phyloP scores from a whole-genome alignment of 1,284 basidiomycete species.

The Mycosarcoma maydis region DNA sequence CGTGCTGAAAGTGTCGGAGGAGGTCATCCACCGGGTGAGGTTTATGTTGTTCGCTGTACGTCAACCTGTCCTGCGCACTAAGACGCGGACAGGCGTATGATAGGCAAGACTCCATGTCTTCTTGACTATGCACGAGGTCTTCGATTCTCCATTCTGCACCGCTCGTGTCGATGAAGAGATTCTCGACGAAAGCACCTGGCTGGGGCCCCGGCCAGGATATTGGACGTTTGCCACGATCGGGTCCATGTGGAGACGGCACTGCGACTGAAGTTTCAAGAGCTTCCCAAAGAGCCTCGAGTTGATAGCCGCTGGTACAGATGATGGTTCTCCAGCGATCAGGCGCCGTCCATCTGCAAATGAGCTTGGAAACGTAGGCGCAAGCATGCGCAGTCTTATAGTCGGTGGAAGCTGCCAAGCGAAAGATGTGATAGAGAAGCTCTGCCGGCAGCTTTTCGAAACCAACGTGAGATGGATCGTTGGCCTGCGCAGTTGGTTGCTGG shows the following conservation, averaged over 20 bases:
- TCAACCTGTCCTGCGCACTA: not conserved
- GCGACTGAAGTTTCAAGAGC: not conserved
- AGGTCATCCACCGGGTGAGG: slow-evolving; percentile 6
- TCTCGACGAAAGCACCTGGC: slow-evolving; percentile 23
- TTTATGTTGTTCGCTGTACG: not conserved
- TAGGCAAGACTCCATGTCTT: not conserved
- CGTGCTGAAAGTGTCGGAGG: slow-evolving; percentile 17
- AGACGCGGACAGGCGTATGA: not conserved
- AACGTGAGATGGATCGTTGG: not conserved
- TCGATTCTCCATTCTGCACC: not conserved
- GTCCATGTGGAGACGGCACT: not conserved
- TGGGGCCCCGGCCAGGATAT: slow-evolving; percentile 10
- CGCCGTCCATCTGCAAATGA: slow-evolving; percentile 39
- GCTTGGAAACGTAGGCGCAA: slow-evolving; percentile 48
- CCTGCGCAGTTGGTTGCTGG: not conserved
- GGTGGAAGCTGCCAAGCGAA: slow-evolving; percentile 35
- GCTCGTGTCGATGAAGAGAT: slow-evolving; percentile 45
- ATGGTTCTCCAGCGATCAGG: slow-evolving; percentile 48
- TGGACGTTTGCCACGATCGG: not conserved
- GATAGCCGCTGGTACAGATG: slow-evolving; percentile 3
- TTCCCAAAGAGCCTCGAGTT: slow-evolving; percentile 13
- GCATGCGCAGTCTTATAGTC: slow-evolving; percentile 33
- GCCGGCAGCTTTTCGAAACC: slow-evolving; percentile 17
- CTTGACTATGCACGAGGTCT: not conserved
- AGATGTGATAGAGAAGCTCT: slow-evolving; percentile 37